These are phyloP conservation scores for Cymbidium sinense DNA, from an alignment of 106 monocot species.

Conservation along the genomic window DNA sequence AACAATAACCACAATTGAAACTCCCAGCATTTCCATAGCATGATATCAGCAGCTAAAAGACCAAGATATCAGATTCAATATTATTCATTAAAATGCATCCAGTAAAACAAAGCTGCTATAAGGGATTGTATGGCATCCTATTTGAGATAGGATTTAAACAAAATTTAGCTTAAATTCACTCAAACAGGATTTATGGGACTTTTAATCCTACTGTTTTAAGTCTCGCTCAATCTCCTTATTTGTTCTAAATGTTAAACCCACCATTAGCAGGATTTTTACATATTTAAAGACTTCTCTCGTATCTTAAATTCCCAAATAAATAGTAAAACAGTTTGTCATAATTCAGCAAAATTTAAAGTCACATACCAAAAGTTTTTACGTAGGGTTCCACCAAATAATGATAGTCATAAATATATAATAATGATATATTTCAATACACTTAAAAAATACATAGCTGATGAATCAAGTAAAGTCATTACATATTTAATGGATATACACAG, in stretches of 20 bases:
- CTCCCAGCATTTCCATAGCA: slow-evolving; percentile 61
- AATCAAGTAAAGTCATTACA: no score
- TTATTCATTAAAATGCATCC: neutral
- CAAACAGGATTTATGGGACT: neutral
- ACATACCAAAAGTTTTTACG: no score
- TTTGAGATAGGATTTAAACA: neutral
- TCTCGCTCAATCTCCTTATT: neutral
- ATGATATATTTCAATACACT: no score
- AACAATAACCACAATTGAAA: slow-evolving; percentile 54
- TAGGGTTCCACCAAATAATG: no score
- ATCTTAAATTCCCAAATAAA: no score
- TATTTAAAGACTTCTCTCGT: no score
- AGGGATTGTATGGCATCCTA: neutral
- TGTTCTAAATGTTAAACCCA: neutral
- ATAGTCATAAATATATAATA: no score
- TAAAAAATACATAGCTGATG: no score
- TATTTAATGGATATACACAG: no score
- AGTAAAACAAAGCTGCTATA: neutral
- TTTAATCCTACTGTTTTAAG: neutral
- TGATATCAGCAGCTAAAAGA: slow-evolving; percentile 77
- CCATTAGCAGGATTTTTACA: neutral
- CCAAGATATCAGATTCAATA: neutral
- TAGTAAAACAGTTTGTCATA: no score
- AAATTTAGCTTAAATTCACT: neutral
- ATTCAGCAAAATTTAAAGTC: no score